Base-by-base conservation (phyloP, 306 rosid species). In the Cucurbita ficifolia region DNA sequence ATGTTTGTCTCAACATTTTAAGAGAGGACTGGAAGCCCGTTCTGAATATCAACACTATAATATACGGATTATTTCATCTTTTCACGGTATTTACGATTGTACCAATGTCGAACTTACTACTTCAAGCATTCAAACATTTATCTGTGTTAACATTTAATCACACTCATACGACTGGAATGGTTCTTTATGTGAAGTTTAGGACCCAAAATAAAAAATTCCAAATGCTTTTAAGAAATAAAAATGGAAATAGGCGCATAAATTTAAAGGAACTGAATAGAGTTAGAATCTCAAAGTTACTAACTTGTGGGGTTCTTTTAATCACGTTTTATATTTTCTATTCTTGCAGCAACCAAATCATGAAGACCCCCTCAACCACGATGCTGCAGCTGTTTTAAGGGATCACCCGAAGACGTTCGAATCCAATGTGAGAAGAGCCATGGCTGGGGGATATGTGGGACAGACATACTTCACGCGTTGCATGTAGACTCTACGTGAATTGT, bases 11-110 rank as follows among this genome's bases (percentile, higher is more conserved):
- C 70, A 82, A 84, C 80, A 86, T 86, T 72, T 77, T 86, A 76
- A 76, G 90, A 67, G 86, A 84, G 75, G 88, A 86, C 61, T 86
- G 90, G 90, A 86, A 86, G 63, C 88, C 88, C 54, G 88, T 84
- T 55, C 62, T 84, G 56, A 84, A 79, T 57, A 73, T 82, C 8
- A 84, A 84, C 85, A 86, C 88, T 16, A 63, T 84, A 10, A 82
- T 86, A 21, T 86, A 86, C 18, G 88, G 86, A 68, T 65, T 82
- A 33, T 84, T 77, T 80, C 88, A 84, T 77, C 85, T 84, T 10
- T 86, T 80, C 82, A 86, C 86, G 82, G 90, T 86, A 84, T 39
- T 55, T 22, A 22, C 54, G 50, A 43, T 57, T 53, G 33, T 62
- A 56, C 4, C 49, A 14, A 53, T 58, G 68, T 60, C 0, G 6